These are phyloP conservation scores for Arabidopsis lyrata DNA, from an alignment of 441 rosid species.

Conservation along the genomic window DNA sequence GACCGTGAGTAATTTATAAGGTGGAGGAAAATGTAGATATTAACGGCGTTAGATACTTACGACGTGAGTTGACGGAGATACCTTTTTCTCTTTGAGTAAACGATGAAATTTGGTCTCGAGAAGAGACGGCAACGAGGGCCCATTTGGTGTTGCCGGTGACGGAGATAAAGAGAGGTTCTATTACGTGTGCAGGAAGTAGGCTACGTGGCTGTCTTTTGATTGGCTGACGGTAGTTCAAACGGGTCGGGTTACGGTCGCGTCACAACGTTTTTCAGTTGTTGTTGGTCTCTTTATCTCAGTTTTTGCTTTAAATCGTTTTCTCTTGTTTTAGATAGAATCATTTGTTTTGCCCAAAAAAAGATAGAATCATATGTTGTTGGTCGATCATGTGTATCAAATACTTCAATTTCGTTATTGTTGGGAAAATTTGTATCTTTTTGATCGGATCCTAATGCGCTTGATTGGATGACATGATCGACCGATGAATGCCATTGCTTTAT, in stretches of 20 bases:
- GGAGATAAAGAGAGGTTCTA: constrained; percentile 38
- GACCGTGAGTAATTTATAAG: constrained; percentile 41
- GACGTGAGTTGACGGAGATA: constrained; percentile 54
- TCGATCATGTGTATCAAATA: neutral
- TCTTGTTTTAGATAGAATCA: neutral
- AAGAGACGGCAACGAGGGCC: constrained; percentile 47
- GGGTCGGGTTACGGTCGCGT: constrained; percentile 38
- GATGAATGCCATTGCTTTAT: too few relatives aligned
- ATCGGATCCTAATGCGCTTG: neutral
- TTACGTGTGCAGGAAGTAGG: constrained; percentile 52
- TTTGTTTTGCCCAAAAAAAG: too few relatives aligned
- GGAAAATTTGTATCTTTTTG: neutral
- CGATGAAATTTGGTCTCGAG: constrained; percentile 38
- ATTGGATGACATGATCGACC: too few relatives aligned
- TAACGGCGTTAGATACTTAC: constrained; percentile 42
- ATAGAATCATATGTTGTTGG: neutral
- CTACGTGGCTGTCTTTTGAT: constrained; percentile 38
- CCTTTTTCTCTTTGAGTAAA: constrained; percentile 23
- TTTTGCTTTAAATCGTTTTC: neutral
- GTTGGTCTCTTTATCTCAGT: neutral
- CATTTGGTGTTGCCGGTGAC: constrained; percentile 56
- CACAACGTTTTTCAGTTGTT: neutral
- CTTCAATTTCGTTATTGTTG: neutral
- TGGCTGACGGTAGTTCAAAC: constrained; percentile 3
- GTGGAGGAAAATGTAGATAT: constrained; percentile 4